Evolutionary conservation across 2,329 filamentous ascomycete species (phyloP).

Genomic region (Fusarium sarcochroum): DNA sequence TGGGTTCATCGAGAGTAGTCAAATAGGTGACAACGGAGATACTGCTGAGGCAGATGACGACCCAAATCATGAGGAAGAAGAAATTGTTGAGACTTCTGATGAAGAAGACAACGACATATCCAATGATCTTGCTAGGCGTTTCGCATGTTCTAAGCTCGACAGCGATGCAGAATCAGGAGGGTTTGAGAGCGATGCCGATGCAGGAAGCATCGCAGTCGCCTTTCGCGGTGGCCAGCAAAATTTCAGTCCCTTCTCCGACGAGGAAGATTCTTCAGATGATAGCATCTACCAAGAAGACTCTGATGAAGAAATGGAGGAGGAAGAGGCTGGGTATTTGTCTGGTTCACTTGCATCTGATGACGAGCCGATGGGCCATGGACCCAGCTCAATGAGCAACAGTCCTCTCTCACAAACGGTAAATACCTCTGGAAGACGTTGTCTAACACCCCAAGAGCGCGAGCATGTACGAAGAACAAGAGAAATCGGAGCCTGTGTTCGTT

Average conservation of each 20-base stretch:
- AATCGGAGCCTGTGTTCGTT: slow-evolving; percentile 38
- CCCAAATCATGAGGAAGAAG: not conserved
- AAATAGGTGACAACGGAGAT: not conserved
- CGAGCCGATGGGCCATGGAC: not conserved
- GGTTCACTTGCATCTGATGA: not conserved
- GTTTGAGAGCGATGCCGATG: not conserved
- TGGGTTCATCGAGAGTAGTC: not conserved
- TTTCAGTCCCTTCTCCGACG: not conserved
- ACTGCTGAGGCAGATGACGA: not conserved
- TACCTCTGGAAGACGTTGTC: not conserved
- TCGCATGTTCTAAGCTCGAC: not conserved
- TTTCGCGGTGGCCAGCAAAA: not conserved
- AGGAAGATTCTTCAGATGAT: slow-evolving; percentile 1
- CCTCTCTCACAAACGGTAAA: not conserved
- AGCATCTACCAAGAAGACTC: not conserved
- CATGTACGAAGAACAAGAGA: slow-evolving; percentile 10
- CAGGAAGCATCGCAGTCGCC: not conserved
- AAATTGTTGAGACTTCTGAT: not conserved
- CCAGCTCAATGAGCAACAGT: not conserved
- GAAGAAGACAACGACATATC: not conserved
- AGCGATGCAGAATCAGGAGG: not conserved
- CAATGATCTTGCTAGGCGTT: not conserved
- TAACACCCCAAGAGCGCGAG: slow-evolving; percentile 8
- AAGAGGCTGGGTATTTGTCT: slow-evolving; percentile 5
- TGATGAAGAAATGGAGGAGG: slow-evolving; percentile 2